Evolutionary conservation across 345 rosid species (phyloP), one percentile per base, ranked within the genome.

Genomic region (Eucalyptus cloeziana): DNA sequence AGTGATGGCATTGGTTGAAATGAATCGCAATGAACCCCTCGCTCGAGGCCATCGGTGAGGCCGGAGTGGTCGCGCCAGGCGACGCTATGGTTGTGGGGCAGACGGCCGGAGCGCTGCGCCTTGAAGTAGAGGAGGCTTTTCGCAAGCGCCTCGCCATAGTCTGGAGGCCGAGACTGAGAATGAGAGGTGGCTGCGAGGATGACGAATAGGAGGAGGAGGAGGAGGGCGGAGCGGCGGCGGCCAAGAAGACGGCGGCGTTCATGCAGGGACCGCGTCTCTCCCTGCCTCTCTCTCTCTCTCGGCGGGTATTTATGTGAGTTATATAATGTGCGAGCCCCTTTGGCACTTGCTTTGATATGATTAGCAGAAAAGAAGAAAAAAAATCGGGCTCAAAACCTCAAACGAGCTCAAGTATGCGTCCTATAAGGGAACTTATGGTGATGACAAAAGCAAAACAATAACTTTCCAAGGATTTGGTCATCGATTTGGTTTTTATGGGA

Each of bases 31-130:
- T 95, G 88, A 96, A 51, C 54, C 54, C 54, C 54, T 51, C 16
- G 54, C 44, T 95, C 92, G 3, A 96, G 94, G 87, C 98, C 96
- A 31, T 95, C 98, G 83, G 86, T 88, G 92, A 96, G 97, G 89
- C 93, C 95, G 19, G 98, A 95, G 87, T 95, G 94, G 94, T 93
- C 87, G 90, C 97, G 98, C 98, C 98, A 96, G 49, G 93, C 80
- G 93, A 91, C 90, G 47, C 96, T 87, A 60, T 96, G 98, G 89
- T 91, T 89, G 91, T 95, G 90, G 6, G 98, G 98, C 40, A 96
- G 86, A 11, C 91, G 94, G 81, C 96, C 96, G 44, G 98, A 96
- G 79, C 96, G 96, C 52, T 96, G 98, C 43, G 96, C 76, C 89
- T 96, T 97, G 86, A 96, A 94, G 92, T 95, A 96, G 89, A 96